Base-by-base conservation (phyloP, 768 basidiomycete genomes). In the Thelephora ganbajun region DNA sequence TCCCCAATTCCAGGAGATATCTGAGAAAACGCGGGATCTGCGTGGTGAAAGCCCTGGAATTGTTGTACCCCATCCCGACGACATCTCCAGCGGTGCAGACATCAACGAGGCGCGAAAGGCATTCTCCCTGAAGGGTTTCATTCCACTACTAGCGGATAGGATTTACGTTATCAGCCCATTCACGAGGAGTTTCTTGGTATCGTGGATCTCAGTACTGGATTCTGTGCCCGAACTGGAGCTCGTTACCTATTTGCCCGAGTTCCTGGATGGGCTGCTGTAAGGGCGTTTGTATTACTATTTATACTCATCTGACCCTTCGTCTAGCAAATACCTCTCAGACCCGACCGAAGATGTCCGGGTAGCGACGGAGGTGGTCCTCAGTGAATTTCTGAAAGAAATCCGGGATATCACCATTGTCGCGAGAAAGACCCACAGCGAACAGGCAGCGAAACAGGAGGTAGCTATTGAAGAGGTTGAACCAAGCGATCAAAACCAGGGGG, bases 141-240 rank as follows among this genome's bases (percentile, higher is more conserved):
- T 99, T 41, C 96, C 96, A 18, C 70, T 99, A 22, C 74, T 99
- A 6, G 77, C 82, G 44, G 94, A 98, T 53, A 75, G 96, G 51
- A 91, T 98, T 46, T 86, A 93, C 56, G 96, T 98, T 53, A 69
- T 98, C 60, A 93, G 83, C 60, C 94, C 96, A 0, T 92, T 94
- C 61, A 94, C 96, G 0, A 71, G 96, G 51, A 94, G 83, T 61
- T 98, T 92, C 62, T 75, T 99, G n/a, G 89, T 96, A 33, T 84
- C 86, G 1, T 99, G 96, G 96, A 88, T 98, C 50, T 88, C 77
- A 37, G 87, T 96, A 3, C 74, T 99, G 41, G 92, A 97, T 59
- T 93, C 91, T 16, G 88, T 98, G 3, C 96, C 96, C 11, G 96
- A 99, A 58, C 69, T 99, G 47, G 94, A 98, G 61, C 74, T 99